Conservation (phyloP, 2,329 filamentous ascomycete species). For the Sporothrix curviconia region DNA sequence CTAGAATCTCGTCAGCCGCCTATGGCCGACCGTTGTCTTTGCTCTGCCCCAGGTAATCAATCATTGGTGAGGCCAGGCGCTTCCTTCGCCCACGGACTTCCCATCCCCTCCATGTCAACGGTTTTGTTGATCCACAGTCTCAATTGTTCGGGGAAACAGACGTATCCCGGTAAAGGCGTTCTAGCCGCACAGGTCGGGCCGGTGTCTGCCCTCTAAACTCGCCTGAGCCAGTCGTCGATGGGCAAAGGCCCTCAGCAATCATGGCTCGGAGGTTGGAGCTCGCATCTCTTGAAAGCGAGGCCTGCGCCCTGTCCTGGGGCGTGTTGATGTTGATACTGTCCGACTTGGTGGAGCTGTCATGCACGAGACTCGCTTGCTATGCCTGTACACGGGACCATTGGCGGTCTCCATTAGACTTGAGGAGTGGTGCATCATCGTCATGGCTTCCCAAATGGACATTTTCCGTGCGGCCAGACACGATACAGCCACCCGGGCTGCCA, state of each 20-base stretch:
- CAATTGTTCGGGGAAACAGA: constrained; percentile 15
- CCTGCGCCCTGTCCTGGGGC: neutral
- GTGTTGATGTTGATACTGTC: constrained; percentile 9
- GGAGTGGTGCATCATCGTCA: constrained; percentile 16
- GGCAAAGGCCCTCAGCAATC: neutral
- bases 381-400: constrained; percentile 21
- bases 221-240: neutral
- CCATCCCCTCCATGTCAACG: neutral
- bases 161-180: constrained; percentile 12
- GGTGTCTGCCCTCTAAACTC: neutral
- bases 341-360: constrained; percentile 9
- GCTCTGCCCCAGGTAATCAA: too few species aligned
- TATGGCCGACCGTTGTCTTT: too few species aligned
- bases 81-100: neutral
- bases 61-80: neutral
- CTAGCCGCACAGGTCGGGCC: neutral
- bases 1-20: too few species aligned
- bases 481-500: neutral
- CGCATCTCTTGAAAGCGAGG: too few species aligned
- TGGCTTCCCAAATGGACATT: neutral
- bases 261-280: neutral
- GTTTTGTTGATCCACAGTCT: constrained; percentile 12
- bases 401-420: constrained; percentile 4
- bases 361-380: constrained; percentile 17
- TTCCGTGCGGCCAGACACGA: neutral